Evolutionary conservation across 176 grass and related monocot species (phyloP).

Genomic region (Zea mays): Zm-B73-REFERENCE-NAM-5.0 NC_050100.1:5078501-5079000

Average conservation of each 20-base stretch:
- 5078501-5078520: conserved; percentile 67
- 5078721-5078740: conserved; percentile 64
- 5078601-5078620: conserved; percentile 60
- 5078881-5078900: conserved; percentile 25
- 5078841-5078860: conserved; percentile 49
- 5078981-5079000: conserved; percentile 45
- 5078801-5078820: conserved; percentile 50
- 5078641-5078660: conserved; percentile 5
- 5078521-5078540: conserved; percentile 91
- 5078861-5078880: conserved; percentile 11
- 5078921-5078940: conserved; percentile 26
- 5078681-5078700: conserved; percentile 52
- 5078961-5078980: conserved; percentile 46
- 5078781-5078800: conserved; percentile 38
- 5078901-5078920: conserved; percentile 39
- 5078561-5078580: conserved; percentile 27
- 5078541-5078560: conserved; percentile 68
- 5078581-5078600: conserved; percentile 62
- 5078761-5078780: conserved; percentile 33
- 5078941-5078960: conserved; percentile 19
- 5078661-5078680: conserved; percentile 46
- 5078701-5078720: conserved; percentile 32
- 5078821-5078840: conserved; percentile 71
- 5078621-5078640: conserved; percentile 47
- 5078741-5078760: conserved; percentile 44